Evolutionary conservation across 306 rosid genomes (phyloP).

Genomic region (Heteromeles arbutifolia): DNA sequence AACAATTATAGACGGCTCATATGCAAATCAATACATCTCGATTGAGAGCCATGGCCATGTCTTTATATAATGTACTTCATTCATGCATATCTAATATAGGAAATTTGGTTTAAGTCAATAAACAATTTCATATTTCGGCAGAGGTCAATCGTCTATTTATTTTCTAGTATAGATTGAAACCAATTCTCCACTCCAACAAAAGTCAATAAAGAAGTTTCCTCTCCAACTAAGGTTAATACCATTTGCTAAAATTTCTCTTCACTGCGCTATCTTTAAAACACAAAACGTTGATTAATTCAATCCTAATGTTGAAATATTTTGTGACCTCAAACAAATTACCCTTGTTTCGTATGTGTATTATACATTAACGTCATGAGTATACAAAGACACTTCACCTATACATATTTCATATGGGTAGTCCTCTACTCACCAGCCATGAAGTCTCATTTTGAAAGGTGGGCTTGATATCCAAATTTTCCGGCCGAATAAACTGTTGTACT

Average conservation of each 20-base stretch:
- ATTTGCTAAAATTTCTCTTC: no score
- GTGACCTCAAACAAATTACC: no score
- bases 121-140: no score
- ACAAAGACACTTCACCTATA: background rate
- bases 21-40: background rate
- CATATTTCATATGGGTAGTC: background rate
- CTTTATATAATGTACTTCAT: background rate
- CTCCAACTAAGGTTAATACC: no score
- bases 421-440: constrained; percentile 89
- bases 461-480: constrained; percentile 88
- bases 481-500: constrained; percentile 82
- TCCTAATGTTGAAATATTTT: no score
- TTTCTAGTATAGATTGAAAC: no score
- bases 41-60: background rate
- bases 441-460: constrained; percentile 82
- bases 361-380: background rate
- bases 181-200: no score
- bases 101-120: no score
- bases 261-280: no score
- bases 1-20: background rate
- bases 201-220: no score
- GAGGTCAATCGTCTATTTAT: no score
- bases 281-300: no score
- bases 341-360: background rate
- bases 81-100: background rate